phyloP scores from a whole-genome alignment of 208 protist genomes.

The Trypanosoma avium region DNA sequence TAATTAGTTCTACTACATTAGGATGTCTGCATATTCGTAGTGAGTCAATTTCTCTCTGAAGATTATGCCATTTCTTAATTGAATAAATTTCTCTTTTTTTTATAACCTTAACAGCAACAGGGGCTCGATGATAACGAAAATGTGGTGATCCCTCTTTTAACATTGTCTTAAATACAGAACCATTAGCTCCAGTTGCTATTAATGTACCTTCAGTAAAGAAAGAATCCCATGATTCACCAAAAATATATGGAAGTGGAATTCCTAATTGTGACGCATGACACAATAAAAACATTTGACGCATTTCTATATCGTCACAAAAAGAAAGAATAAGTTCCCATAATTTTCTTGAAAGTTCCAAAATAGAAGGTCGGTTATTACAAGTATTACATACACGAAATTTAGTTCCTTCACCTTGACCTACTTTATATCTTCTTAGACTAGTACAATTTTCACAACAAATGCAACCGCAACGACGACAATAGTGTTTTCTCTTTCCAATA shows the following conservation, averaged over 20 bases:
- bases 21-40: conserved; percentile 37
- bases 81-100: conserved; percentile 54
- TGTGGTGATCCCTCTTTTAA: not conserved
- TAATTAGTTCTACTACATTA: conserved; percentile 54
- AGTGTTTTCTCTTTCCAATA: conserved; percentile 4
- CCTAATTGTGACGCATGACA: conserved; percentile 47
- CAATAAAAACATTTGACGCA: conserved; percentile 35
- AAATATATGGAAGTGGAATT: conserved; percentile 39
- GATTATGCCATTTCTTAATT: conserved; percentile 41
- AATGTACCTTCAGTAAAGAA: conserved; percentile 48
- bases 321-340: conserved; percentile 38
- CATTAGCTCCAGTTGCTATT: conserved; percentile 47
- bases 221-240: conserved; percentile 38
- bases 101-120: conserved; percentile 50
- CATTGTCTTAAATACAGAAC: conserved; percentile 37
- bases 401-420: conserved; percentile 2
- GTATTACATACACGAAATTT: conserved; percentile 21
- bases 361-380: conserved; percentile 33
- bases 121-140: conserved; percentile 21
- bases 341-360: conserved; percentile 28
- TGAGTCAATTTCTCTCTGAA: conserved; percentile 46
- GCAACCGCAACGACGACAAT: conserved; percentile 28
- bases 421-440: conserved; percentile 25
- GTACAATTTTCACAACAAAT: conserved; percentile 29
- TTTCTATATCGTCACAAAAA: conserved; percentile 30